Evolutionary conservation across 2,329 filamentous ascomycete genomes (phyloP), one percentile per base, ranked within the genome.

Genomic region (Trichoderma semiorbis): DNA sequence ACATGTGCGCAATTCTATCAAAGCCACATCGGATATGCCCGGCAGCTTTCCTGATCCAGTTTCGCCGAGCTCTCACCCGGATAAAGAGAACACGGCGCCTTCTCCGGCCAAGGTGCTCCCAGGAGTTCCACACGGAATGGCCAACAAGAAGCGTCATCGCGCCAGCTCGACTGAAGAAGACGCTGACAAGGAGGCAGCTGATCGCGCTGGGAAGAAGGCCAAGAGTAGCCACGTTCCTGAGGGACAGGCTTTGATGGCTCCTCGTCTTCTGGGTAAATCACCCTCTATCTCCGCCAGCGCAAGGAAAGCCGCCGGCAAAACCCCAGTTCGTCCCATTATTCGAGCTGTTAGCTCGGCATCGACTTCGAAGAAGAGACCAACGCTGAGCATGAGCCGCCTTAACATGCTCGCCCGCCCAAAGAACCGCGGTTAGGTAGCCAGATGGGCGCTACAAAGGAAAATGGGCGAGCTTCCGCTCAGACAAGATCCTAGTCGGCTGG

Each of bases 81-180:
- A 89, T 79, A 89, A 89, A 80, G 88, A 89, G 77, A 90, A 90
- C 75, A 80, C 83, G 58, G 82, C 81, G 2, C 85, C 84, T 7
- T 74, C 78, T 28, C 65, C 69, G 24, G 75, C 77, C 5, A 79
- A 80, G 58, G 43, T 83, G 78, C 77, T 85, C 65, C 76, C 79
- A n/a, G 84, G 84, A 50, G 84, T 89, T 47, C 84, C 88, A 4
- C 90, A 91, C 75, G 90, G 90, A 21, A 87, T 92, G 81, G 80
- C 83, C 8, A 91, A 89, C 81, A 91, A 92, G 84, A 92, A 91
- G 81, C 87, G 90, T 30, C 85, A 87, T 75, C 85, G 89, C n/a
- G 85, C 85, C 18, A 85, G 81, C 67, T 85, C 84, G 62, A 88
- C 89, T 55, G 87, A 88, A 69, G 88, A 90, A 68, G 85, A 88